These are phyloP conservation scores for Daldinia decipiens DNA, from an alignment of 495 filamentous ascomycete genomes.

Conservation along the genomic window DNA sequence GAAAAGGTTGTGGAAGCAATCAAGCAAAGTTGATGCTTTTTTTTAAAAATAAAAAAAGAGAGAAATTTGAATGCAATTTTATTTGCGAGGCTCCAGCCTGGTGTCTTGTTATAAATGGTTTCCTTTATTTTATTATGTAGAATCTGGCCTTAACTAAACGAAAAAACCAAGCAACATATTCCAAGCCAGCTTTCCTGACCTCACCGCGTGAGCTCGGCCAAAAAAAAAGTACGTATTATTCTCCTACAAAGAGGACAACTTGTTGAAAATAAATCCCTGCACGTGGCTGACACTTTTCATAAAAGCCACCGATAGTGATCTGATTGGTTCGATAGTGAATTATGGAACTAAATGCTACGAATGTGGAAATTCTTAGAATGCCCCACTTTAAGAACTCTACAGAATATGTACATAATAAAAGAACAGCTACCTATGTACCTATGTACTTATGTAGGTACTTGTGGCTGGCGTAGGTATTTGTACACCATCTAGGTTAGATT, in stretches of 20 bases:
- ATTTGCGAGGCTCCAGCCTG: slow-evolving; percentile 21
- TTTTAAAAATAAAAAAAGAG: neutral
- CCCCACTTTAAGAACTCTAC: neutral
- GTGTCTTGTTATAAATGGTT: slow-evolving; percentile 35
- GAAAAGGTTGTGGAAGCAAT: slow-evolving; percentile 5
- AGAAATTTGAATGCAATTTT: slow-evolving; percentile 11
- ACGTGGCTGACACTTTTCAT: slow-evolving; percentile 36
- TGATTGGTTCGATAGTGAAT: slow-evolving; percentile 47
- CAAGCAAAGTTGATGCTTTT: slow-evolving; percentile 19
- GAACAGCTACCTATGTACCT: too few species aligned
- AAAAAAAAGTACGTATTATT: slow-evolving; percentile 29
- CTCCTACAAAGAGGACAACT: slow-evolving; percentile 44
- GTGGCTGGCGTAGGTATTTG: slow-evolving; percentile 18
- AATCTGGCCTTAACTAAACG: slow-evolving; percentile 49
- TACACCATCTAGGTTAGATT: neutral
- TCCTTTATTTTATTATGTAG: slow-evolving; percentile 16
- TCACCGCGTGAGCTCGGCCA: slow-evolving; percentile 29
- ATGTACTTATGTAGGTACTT: too few species aligned
- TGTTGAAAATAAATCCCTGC: slow-evolving; percentile 39
- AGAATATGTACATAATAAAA: too few species aligned
- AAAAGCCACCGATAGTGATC: slow-evolving; percentile 44
- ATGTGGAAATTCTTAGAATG: slow-evolving; percentile 34
- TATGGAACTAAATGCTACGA: slow-evolving; percentile 30
- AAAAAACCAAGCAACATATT: slow-evolving; percentile 19
- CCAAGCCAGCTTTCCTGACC: slow-evolving; percentile 33